Conservation (phyloP, 805 yeast genomes). For the Debaryomyces castellii region DNA sequence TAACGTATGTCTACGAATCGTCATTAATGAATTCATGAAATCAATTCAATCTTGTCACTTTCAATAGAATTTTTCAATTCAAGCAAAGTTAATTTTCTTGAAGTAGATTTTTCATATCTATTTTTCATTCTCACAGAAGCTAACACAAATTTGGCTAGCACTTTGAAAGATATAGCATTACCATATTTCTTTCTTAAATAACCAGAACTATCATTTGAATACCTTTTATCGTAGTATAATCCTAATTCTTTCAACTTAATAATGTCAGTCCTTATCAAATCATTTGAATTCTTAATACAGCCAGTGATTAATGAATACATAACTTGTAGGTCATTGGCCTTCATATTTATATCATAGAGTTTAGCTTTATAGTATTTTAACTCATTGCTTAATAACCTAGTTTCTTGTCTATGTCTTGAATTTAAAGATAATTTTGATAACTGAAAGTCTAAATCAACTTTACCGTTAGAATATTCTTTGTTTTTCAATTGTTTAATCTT, state of each 20-base stretch:
- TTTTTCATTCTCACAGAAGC: slow-evolving; percentile 33
- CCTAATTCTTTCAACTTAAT: slow-evolving; percentile 29
- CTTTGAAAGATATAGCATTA: slow-evolving; percentile 23
- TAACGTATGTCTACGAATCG: background rate
- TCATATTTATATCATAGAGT: slow-evolving; percentile 41
- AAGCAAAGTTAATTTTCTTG: slow-evolving; percentile 21
- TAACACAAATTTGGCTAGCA: slow-evolving; percentile 37
- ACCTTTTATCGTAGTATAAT: slow-evolving; percentile 28
- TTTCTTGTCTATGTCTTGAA: slow-evolving; percentile 5
- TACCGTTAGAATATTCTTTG: slow-evolving; percentile 29
- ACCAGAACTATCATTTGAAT: slow-evolving; percentile 13
- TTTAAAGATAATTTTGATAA: slow-evolving; percentile 27
- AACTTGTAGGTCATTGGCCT: slow-evolving; percentile 31
- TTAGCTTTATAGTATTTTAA: slow-evolving; percentile 47
- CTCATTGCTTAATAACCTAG: slow-evolving; percentile 35
- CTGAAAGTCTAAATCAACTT: slow-evolving; percentile 14
- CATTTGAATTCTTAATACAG: slow-evolving; percentile 27
- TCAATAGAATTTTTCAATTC: slow-evolving; percentile 33
- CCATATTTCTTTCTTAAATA: slow-evolving; percentile 14
- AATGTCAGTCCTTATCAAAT: slow-evolving; percentile 24
- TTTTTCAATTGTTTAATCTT: slow-evolving; percentile 23
- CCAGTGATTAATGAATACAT: slow-evolving; percentile 33
- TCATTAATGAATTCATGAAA: slow-evolving; percentile 2
- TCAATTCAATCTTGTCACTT: slow-evolving; percentile 19
- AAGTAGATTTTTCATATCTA: slow-evolving; percentile 26